Base-by-base conservation (phyloP, 306 rosid genomes). In the Abrus precatorius region DNA sequence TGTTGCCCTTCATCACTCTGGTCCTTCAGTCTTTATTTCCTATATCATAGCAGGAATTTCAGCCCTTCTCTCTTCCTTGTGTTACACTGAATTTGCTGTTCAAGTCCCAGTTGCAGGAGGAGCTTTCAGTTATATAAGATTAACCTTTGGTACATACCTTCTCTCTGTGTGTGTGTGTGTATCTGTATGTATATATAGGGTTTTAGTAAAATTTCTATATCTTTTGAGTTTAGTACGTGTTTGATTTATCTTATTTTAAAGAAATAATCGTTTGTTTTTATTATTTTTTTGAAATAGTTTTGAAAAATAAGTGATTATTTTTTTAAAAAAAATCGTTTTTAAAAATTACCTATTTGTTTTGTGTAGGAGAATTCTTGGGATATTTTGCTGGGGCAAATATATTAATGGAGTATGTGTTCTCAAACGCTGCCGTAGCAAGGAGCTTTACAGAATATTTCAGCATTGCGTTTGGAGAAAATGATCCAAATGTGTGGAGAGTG, bases 91-190 rank as follows among this genome's bases (percentile, higher is more conserved):
- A 67, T 95, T 95, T 78, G 87, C 99, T 4, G 97, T 95, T 73
- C 97, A 95, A 80, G 88, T 95, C 49, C 95, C 99, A 0, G 99
- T 90, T 41, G 99, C 99, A 9, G 99, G 99, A 27, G 99, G 97
- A 64, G 99, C 99, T 74, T 95, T 95, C 84, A 93, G 99, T 75
- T 95, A 95, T 67, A 82, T 95, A 57, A 87, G 99, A 83, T 63
- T 93, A 63, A 95, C 97, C 45, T 93, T 95, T 63, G 99, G 99
- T 95, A 89, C 54, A 61, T 8, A 67, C 7, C 49, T 83, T 11
- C 41, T 59, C 13, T 67, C 40, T 36, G 3, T 36, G 0, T 36
- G 3, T 36, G 0, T 36, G 0, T 36, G 0, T 36, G 4, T 36
- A 36, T 36, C 2, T 36, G 4, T 36, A 36, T 36, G 4, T 36